These are phyloP conservation scores for Neofusicoccum kwambonambiense DNA, from an alignment of 2,329 filamentous ascomycete genomes.

Conservation along the genomic window DNA sequence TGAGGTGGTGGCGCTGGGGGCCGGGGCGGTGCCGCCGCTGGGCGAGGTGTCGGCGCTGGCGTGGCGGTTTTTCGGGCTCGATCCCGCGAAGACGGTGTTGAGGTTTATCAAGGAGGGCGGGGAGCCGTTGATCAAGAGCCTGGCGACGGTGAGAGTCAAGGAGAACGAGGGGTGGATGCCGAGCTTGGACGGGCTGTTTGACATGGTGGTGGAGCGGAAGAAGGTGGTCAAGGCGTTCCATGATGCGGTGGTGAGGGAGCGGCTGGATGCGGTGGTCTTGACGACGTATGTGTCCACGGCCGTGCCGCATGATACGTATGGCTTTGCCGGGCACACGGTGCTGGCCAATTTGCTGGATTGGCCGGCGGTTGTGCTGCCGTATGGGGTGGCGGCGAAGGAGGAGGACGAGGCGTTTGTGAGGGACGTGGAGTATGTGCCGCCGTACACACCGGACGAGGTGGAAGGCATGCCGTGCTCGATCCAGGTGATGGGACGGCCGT, in stretches of 20 bases:
- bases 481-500: slow-evolving; percentile 47
- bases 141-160: slow-evolving; percentile 34
- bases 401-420: slow-evolving; percentile 39
- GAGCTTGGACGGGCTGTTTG: slow-evolving; percentile 42
- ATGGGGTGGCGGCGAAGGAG: slow-evolving; percentile 42
- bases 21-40: slow-evolving; percentile 21
- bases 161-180: slow-evolving; percentile 33
- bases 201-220: slow-evolving; percentile 41
- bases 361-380: slow-evolving; percentile 52
- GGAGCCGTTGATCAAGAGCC: slow-evolving; percentile 46
- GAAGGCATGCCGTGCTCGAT: slow-evolving; percentile 44
- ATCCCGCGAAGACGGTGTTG: slow-evolving; percentile 34
- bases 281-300: slow-evolving; percentile 52
- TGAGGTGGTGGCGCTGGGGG: slow-evolving; percentile 28
- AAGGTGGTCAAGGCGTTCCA: slow-evolving; percentile 43
- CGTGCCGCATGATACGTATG: slow-evolving; percentile 27
- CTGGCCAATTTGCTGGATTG: slow-evolving; percentile 56
- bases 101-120: slow-evolving; percentile 38
- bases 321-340: slow-evolving; percentile 45
- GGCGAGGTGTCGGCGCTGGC: slow-evolving; percentile 36
- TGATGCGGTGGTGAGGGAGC: slow-evolving; percentile 41
- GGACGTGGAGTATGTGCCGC: slow-evolving; percentile 34
- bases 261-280: slow-evolving; percentile 53
- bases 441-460: slow-evolving; percentile 28
- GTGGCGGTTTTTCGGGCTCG: slow-evolving; percentile 45